Conservation (phyloP, 305 asterid genomes). For the Fraxinus xanthoxyloides region DNA sequence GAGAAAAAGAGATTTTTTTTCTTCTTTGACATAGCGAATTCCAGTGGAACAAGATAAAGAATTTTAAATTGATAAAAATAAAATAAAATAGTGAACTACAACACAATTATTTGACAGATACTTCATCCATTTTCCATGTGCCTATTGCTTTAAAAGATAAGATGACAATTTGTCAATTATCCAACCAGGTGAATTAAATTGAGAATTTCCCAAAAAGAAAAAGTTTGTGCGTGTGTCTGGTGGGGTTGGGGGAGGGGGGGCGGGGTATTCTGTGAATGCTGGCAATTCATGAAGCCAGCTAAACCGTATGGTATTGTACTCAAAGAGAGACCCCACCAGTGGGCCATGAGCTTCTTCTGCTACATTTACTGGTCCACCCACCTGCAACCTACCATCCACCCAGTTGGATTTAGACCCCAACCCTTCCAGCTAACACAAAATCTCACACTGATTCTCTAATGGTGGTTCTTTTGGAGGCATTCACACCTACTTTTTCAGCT, state of each 20-base stretch:
- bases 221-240: too few species aligned
- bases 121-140: constrained; percentile 13
- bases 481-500: background rate
- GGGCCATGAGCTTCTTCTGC: background rate
- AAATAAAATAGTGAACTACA: background rate
- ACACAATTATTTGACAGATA: constrained; percentile 7
- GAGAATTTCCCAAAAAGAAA: background rate
- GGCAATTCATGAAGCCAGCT: background rate
- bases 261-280: background rate
- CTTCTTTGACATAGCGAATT: background rate
- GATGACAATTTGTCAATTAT: constrained; percentile 19
- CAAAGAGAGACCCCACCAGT: background rate
- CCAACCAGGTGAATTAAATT: background rate
- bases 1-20: too few species aligned
- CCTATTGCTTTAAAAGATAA: background rate
- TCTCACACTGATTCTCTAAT: background rate
- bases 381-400: background rate
- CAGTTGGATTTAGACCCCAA: background rate
- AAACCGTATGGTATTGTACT: background rate
- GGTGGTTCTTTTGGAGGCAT: background rate
- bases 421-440: background rate
- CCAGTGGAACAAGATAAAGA: background rate
- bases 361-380: background rate
- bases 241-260: too few species aligned
- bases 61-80: background rate